Conservation (phyloP, 2,329 filamentous ascomycete species). For the Nectriaceae sp. region DNA sequence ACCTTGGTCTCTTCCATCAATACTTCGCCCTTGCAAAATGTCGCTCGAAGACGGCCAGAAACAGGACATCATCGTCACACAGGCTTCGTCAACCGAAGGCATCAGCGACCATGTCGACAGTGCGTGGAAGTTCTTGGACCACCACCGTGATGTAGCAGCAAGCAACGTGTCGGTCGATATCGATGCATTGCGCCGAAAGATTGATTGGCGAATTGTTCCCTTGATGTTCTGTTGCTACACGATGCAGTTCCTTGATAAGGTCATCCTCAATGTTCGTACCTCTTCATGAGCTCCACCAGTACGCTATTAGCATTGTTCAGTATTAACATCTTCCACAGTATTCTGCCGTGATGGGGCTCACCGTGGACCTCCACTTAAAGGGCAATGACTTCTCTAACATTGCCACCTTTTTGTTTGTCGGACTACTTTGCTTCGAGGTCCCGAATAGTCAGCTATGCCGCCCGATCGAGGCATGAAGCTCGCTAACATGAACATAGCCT, state of each 20-base stretch:
- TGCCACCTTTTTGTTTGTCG: conserved; percentile 65
- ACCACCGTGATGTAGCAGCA: conserved; percentile 40
- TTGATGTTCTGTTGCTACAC: conserved; percentile 64
- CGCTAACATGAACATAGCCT: conserved; percentile 36
- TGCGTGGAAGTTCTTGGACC: conserved; percentile 48
- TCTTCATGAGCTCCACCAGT: not conserved
- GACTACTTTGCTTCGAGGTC: conserved; percentile 59
- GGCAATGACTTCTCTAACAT: conserved; percentile 65
- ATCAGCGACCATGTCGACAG: conserved; percentile 38
- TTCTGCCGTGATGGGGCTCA: conserved; percentile 66
- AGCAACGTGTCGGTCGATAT: conserved; percentile 42
- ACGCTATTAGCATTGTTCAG: not conserved
- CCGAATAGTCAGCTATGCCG: conserved; percentile 51
- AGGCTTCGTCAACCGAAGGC: conserved; percentile 5
- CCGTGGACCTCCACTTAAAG: conserved; percentile 50
- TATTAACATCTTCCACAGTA: conserved; percentile 46
- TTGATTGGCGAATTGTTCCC: conserved; percentile 61
- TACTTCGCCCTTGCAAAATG: too few species aligned
- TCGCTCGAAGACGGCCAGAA: conserved; percentile 11
- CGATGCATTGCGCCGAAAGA: conserved; percentile 51
- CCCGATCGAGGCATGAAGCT: not conserved
- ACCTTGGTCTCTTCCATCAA: too few species aligned
- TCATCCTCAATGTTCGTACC: conserved; percentile 58
- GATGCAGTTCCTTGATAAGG: conserved; percentile 67
- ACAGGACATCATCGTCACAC: conserved; percentile 10